Evolutionary conservation across 768 basidiomycete species (phyloP).

Genomic region (Termitomyces titanicus): DNA sequence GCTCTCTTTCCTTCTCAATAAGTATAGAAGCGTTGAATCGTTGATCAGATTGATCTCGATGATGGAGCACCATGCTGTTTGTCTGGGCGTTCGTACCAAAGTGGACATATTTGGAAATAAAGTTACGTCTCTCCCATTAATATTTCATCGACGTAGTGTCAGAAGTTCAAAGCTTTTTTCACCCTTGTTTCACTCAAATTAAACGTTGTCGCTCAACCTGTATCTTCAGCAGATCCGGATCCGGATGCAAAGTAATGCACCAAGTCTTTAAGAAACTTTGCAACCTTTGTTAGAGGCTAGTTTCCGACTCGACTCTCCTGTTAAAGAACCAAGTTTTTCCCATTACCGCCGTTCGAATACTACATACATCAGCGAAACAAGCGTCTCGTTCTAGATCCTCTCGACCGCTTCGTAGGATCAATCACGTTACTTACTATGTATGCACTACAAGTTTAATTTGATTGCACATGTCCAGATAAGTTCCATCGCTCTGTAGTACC

Average conservation of each 20-base stretch:
- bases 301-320: no score
- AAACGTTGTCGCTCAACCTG: background rate
- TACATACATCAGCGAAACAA: background rate
- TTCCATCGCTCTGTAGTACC: background rate
- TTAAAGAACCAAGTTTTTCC: no score
- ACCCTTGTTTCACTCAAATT: background rate
- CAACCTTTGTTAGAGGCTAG: no score
- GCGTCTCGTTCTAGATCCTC: background rate
- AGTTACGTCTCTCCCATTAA: background rate
- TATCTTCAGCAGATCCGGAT: no score
- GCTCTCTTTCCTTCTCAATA: background rate
- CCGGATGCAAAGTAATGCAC: no score
- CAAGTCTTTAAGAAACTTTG: no score
- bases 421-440: background rate
- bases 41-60: constrained; percentile 22
- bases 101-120: constrained; percentile 10
- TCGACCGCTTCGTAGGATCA: background rate
- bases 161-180: no score
- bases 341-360: background rate
- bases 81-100: constrained; percentile 21
- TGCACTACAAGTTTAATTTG: background rate
- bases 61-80: constrained; percentile 21
- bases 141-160: background rate
- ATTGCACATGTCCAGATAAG: background rate
- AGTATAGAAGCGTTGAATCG: background rate